Percentiles rank a stretch among this genome's conserved stretches.
These are phyloP conservation scores for Boletus hoseneyae DNA, from an alignment of 1,284 basidiomycete genomes.

Conservation along the genomic window DNA sequence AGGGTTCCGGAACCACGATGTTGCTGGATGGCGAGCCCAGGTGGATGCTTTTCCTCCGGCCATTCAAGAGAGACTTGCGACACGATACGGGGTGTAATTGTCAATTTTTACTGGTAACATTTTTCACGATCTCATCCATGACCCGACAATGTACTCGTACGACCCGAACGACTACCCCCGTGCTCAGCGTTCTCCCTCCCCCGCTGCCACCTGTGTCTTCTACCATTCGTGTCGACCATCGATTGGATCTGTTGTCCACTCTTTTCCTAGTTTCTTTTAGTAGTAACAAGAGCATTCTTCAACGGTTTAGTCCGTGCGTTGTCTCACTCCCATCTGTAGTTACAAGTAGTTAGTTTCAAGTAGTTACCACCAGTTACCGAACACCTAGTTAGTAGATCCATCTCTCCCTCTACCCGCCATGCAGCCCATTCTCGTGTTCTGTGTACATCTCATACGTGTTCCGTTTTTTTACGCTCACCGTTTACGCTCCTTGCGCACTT, in stretches of 20 bases:
- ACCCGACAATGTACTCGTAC: slow-evolving; percentile 14
- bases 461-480: neutral
- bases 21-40: slow-evolving; percentile 74
- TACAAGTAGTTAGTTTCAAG: slow-evolving; percentile 33
- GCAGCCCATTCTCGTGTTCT: neutral
- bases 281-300: slow-evolving; percentile 24
- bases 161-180: slow-evolving; percentile 13
- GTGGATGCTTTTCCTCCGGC: slow-evolving; percentile 72
- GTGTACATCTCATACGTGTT: neutral
- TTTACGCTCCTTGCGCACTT: neutral
- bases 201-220: slow-evolving; percentile 18
- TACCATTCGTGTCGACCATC: slow-evolving; percentile 19
- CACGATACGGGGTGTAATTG: slow-evolving; percentile 72
- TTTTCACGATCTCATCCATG: slow-evolving; percentile 19
- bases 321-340: slow-evolving; percentile 30
- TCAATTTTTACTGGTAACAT: slow-evolving; percentile 1
- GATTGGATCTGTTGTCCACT: slow-evolving; percentile 23
- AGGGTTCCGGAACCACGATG: slow-evolving; percentile 84
- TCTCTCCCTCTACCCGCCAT: neutral
- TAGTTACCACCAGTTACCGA: slow-evolving; percentile 31
- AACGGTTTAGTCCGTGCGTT: slow-evolving; percentile 18
- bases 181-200: slow-evolving; percentile 12
- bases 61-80: slow-evolving; percentile 73
- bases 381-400: slow-evolving; percentile 9
- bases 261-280: slow-evolving; percentile 6